Base-by-base conservation (phyloP, 768 basidiomycete species). In the Sutorius australiensis region DNA sequence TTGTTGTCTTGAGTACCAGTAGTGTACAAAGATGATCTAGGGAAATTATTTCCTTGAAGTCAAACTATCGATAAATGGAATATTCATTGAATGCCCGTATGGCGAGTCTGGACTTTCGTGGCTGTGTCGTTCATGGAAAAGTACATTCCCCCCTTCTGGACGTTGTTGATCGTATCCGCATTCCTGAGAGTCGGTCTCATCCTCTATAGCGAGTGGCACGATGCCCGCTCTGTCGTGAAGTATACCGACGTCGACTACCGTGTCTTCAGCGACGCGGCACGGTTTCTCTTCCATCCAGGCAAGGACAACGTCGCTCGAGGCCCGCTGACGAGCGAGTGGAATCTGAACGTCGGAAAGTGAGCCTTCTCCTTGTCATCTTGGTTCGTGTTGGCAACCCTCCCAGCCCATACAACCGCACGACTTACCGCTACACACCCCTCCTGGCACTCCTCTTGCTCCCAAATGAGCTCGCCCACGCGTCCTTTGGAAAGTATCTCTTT, bases 171-270 rank as follows among this genome's bases (percentile, higher is more conserved):
- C 17, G 58, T 75, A 21, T 82, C 89, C 1, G 68, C 75, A 19
- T n/a, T 78, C 37, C 65, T 95, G 47, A 83, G 92, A 53, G 66
- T 89, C 31, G 75, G 66, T 6, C 80, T 95, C 40, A 86, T 95
- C 52, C 65, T 86, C 4, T 95, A 94, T 67, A 92, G 91, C 64
- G 89, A 90, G 72, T 92, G 89, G 83, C 92, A 94, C 54, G 93
- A 97, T 61, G 80, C 81, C 14, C 83, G 74, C 60, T 90, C 89
- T 1, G 68, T 82, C 30, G 84, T 98, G 21, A 95, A 95, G 70
- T 99, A 98, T 67, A 98, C 97, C n/a, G 97, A 99, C 70, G 79
- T 98, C 59, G 97, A 99, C 72, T 98, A 98, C 70, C 80, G 84
- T 34, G 95, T 99, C 61, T 97, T 98, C 75, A 89, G 82, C 42